Conservation (phyloP, 2,329 filamentous ascomycete genomes). For the Amesomyces nigricolor region DNA sequence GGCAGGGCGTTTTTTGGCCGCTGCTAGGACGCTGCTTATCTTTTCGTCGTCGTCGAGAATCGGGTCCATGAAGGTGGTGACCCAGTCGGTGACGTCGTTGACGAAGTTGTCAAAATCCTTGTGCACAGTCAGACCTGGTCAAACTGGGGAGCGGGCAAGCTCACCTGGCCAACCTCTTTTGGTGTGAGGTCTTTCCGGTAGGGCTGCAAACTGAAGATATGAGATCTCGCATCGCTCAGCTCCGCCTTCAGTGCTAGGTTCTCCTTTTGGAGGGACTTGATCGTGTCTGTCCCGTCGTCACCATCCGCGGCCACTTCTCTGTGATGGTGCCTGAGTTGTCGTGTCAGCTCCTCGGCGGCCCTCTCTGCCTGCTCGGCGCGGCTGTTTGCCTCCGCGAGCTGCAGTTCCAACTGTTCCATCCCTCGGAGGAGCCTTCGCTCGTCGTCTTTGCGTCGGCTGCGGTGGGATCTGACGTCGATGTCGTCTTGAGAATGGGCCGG, state of each 20-base stretch:
- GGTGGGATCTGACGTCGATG: background rate
- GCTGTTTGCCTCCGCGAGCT: conserved; percentile 11
- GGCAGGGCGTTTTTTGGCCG: conserved; percentile 23
- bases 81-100: conserved; percentile 34
- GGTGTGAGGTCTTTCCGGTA: conserved; percentile 36
- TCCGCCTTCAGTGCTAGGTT: conserved; percentile 29
- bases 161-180: conserved; percentile 34
- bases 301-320: conserved; percentile 25
- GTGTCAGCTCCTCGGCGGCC: conserved; percentile 25
- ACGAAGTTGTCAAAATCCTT: conserved; percentile 36
- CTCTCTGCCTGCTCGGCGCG: conserved; percentile 26
- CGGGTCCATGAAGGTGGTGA: conserved; percentile 32
- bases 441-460: background rate
- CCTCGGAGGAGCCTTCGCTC: conserved; percentile 3
- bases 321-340: conserved; percentile 24
- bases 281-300: conserved; percentile 18
- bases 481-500: conserved; percentile 3
- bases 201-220: conserved; percentile 39
- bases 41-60: conserved; percentile 29
- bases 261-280: conserved; percentile 27
- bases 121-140: background rate
- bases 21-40: conserved; percentile 23
- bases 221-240: conserved; percentile 34
- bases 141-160: background rate
- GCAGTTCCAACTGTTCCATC: conserved; percentile 3